Conservation (phyloP, 1,284 basidiomycete species). For the Ganoderma lucidum region DNA sequence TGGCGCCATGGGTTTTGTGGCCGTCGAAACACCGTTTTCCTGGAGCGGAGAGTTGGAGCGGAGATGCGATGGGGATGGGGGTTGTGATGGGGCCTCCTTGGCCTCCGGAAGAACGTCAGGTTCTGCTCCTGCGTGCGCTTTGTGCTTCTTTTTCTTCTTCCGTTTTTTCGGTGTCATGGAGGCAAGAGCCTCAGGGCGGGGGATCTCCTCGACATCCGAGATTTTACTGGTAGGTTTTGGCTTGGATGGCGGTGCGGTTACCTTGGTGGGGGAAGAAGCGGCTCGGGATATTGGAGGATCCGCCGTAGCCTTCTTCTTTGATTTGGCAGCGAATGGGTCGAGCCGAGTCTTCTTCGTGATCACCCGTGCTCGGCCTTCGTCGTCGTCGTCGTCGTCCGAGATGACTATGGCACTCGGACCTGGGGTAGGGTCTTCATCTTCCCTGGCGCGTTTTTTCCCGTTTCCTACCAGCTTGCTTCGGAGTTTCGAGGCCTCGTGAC, state of each 20-base stretch:
- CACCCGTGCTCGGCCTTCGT: slow-evolving; percentile 61
- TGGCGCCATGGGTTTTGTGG: not conserved
- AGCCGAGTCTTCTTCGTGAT: slow-evolving; percentile 63
- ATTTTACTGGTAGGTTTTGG: not conserved
- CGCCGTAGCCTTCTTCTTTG: slow-evolving; percentile 40
- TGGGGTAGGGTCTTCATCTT: slow-evolving; percentile 26
- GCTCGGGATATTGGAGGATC: not conserved
- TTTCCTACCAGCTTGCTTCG: slow-evolving; percentile 62
- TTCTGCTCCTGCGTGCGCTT: slow-evolving; percentile 38
- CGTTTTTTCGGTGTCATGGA: slow-evolving; percentile 54
- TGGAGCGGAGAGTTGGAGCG: not conserved
- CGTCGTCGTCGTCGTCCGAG: slow-evolving; percentile 56
- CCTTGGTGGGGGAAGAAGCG: not conserved
- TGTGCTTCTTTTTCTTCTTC: slow-evolving; percentile 64
- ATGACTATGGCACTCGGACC: slow-evolving; percentile 15
- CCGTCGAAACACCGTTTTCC: not conserved
- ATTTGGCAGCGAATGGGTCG: slow-evolving; percentile 59
- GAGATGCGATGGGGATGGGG: not conserved
- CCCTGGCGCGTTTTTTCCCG: slow-evolving; percentile 55
- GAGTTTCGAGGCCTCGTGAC: slow-evolving; percentile 61
- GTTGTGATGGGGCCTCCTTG: not conserved
- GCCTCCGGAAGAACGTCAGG: not conserved
- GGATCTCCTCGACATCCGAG: slow-evolving; percentile 10
- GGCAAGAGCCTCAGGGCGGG: slow-evolving; percentile 1
- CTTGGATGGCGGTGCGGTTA: not conserved